phyloP scores from a whole-genome alignment of 1,284 basidiomycete genomes.

The Puccinia coronata region DNA sequence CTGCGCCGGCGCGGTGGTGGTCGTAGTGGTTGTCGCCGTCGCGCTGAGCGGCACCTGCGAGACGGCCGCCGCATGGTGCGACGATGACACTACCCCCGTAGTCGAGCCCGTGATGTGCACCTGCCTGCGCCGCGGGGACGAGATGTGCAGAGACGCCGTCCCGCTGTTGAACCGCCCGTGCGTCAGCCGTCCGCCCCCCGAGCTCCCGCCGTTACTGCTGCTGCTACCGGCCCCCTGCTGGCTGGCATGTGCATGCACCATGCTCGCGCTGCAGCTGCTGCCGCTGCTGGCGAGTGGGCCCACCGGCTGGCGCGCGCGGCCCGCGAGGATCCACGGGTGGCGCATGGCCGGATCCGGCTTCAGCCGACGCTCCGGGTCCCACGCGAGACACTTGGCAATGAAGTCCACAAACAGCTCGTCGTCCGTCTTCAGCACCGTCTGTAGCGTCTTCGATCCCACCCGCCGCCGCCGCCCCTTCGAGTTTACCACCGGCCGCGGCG shows the following conservation, averaged over 20 bases:
- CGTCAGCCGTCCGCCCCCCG: not conserved
- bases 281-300: not conserved
- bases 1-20: too few relatives aligned
- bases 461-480: conserved; percentile 90
- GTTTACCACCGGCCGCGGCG: conserved; percentile 89
- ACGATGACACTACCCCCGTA: too few relatives aligned
- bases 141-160: conserved; percentile 14
- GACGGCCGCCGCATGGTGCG: too few relatives aligned
- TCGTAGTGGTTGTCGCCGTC: too few relatives aligned
- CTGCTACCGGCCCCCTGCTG: too few relatives aligned
- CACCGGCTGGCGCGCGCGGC: conserved; percentile 1
- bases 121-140: conserved; percentile 40
- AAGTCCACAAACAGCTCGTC: conserved; percentile 64
- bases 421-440: conserved; percentile 83
- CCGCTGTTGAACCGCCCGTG: conserved; percentile 25
- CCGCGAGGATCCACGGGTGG: conserved; percentile 56
- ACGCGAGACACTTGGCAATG: conserved; percentile 89
- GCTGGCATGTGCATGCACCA: not conserved
- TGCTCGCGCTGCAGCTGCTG: not conserved
- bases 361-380: conserved; percentile 95
- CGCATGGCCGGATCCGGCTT: conserved; percentile 81
- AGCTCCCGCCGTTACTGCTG: not conserved
- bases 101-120: not conserved
- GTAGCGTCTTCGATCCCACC: conserved; percentile 84
- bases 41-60: too few relatives aligned